phyloP scores from a whole-genome alignment of 352 stramenopile species.

The Pythium brassicae region DNA sequence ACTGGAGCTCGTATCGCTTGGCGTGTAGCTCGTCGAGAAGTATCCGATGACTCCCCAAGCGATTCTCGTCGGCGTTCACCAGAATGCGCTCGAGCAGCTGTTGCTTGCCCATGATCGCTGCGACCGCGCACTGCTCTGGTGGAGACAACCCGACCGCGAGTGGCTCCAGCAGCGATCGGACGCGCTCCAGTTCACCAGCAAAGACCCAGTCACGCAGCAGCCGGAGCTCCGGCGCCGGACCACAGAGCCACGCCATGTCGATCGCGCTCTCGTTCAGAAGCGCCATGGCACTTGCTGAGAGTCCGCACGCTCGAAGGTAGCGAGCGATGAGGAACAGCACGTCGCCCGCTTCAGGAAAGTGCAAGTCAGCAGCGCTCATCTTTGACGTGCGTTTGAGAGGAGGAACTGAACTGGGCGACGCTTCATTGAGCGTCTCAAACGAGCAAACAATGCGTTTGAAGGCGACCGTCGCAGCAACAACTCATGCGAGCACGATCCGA shows the following conservation, averaged over 20 bases:
- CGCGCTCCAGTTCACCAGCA: constrained; percentile 31
- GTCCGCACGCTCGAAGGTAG: constrained; percentile 34
- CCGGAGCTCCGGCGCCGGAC: constrained; percentile 33
- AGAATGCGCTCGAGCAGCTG: constrained; percentile 29
- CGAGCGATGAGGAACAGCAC: constrained; percentile 51
- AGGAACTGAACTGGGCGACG: no score
- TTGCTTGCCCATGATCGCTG: constrained; percentile 31
- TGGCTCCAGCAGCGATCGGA: constrained; percentile 34
- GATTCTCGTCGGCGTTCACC: not conserved
- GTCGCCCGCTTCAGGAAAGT: no score
- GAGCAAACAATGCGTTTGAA: no score
- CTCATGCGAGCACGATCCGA: no score
- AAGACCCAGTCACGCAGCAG: constrained; percentile 58
- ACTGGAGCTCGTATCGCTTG: not conserved
- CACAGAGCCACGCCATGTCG: constrained; percentile 55
- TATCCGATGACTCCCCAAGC: not conserved
- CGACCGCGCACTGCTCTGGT: constrained; percentile 13
- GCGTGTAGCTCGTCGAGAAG: constrained; percentile 14
- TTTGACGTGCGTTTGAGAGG: no score
- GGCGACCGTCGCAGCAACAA: no score
- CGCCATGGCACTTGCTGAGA: constrained; percentile 34
- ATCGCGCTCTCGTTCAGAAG: constrained; percentile 53
- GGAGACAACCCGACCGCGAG: constrained; percentile 17
- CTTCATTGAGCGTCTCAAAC: no score
- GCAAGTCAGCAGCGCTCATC: no score